A percentile compares a stretch with the other conserved stretches of the same genome.
These are phyloP conservation scores for Fusarium albosuccineum DNA, from an alignment of 2,329 filamentous ascomycete species.

Conservation along the genomic window DNA sequence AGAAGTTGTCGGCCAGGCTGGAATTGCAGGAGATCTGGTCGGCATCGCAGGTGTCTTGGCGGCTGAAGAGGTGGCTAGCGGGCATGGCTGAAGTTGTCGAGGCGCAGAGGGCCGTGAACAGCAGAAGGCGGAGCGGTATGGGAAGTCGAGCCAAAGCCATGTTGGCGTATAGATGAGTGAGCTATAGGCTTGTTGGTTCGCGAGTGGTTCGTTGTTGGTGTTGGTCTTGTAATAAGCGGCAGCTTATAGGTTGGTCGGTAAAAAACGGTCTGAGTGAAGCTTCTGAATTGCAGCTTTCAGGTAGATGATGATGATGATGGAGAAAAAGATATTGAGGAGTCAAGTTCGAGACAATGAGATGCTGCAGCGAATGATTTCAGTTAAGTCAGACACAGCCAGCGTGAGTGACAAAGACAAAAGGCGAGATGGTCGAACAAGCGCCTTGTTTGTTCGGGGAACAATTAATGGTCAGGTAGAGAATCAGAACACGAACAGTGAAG, in stretches of 20 bases:
- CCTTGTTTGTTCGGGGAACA: conserved; percentile 34
- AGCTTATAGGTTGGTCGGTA: conserved; percentile 8
- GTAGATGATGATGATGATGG: not conserved
- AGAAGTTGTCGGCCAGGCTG: conserved; percentile 73
- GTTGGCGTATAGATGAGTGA: conserved; percentile 11
- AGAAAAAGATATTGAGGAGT: conserved; percentile 12
- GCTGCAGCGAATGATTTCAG: not conserved
- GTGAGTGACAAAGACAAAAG: conserved; percentile 29
- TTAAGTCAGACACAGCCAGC: conserved; percentile 38
- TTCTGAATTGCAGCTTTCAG: conserved; percentile 1
- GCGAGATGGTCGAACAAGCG: conserved; percentile 30
- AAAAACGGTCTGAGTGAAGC: conserved; percentile 6
- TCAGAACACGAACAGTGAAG: conserved; percentile 25
- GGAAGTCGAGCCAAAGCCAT: conserved; percentile 37
- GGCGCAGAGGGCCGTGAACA: conserved; percentile 55
- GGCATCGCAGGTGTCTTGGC: conserved; percentile 65
- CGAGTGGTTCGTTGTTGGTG: not conserved
- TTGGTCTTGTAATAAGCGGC: conserved; percentile 7
- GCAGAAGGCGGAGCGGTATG: conserved; percentile 51
- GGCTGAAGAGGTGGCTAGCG: conserved; percentile 55
- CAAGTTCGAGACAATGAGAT: conserved; percentile 1
- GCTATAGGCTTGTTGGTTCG: not conserved
- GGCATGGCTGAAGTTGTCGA: conserved; percentile 57
- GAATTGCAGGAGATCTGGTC: conserved; percentile 65
- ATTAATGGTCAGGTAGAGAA: not conserved